phyloP scores from a whole-genome alignment of 768 basidiomycete species.

The Terana coerulea region DNA sequence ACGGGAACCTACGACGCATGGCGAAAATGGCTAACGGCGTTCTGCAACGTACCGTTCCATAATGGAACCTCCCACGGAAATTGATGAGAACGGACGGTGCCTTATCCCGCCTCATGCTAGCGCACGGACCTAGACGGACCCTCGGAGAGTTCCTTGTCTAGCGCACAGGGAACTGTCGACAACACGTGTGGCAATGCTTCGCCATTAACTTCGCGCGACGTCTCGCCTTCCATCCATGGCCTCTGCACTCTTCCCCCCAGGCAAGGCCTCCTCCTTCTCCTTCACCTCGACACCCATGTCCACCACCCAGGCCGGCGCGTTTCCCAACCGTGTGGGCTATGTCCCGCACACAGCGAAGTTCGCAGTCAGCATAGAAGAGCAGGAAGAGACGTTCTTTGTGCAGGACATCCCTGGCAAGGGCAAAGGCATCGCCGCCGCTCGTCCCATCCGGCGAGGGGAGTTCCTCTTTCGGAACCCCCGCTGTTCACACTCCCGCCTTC shows the following conservation, averaged over 20 bases:
- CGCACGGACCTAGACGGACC: too few relatives aligned
- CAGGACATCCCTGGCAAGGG: slow-evolving; percentile 21
- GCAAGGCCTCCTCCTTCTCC: slow-evolving; percentile 4
- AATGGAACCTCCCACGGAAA: too few relatives aligned
- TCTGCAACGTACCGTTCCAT: too few relatives aligned
- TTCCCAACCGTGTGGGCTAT: slow-evolving; percentile 3
- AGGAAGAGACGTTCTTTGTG: slow-evolving; percentile 11
- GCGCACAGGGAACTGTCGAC: neutral
- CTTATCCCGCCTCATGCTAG: too few relatives aligned
- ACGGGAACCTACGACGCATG: too few relatives aligned
- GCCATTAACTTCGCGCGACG: neutral
- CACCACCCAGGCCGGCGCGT: slow-evolving; percentile 10
- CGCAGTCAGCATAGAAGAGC: slow-evolving; percentile 14
- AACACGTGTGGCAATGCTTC: slow-evolving; percentile 9
- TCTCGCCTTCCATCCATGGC: slow-evolving; percentile 6
- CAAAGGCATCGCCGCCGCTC: slow-evolving; percentile 25
- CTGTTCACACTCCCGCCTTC: slow-evolving; percentile 21
- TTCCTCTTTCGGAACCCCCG: slow-evolving; percentile 26
- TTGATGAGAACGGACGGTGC: too few relatives aligned
- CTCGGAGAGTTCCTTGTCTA: slow-evolving; percentile 1
- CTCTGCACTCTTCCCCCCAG: neutral
- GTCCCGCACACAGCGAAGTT: slow-evolving; percentile 10
- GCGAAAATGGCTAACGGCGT: too few relatives aligned
- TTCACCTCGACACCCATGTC: neutral
- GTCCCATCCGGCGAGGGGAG: slow-evolving; percentile 22